These are phyloP conservation scores for Colletotrichum sp. DNA, from an alignment of 2,329 filamentous ascomycete genomes.

Conservation along the genomic window DNA sequence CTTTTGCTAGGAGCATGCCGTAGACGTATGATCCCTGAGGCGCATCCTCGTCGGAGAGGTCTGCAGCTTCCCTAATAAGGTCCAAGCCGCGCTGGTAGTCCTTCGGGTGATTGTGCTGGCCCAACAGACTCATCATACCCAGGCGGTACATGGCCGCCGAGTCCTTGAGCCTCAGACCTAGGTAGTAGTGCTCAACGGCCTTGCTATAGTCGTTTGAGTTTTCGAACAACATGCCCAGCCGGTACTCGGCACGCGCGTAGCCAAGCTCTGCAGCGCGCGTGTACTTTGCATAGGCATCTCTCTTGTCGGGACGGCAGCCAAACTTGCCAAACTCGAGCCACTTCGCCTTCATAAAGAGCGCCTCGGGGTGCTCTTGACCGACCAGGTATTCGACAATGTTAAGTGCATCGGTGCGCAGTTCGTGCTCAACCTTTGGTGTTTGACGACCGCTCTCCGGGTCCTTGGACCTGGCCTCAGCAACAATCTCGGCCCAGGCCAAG, in stretches of 20 bases:
- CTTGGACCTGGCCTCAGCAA: constrained; percentile 76
- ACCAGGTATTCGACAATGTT: constrained; percentile 91
- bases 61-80: constrained; percentile 81
- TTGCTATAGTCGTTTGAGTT: constrained; percentile 91
- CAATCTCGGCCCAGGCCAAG: constrained; percentile 84
- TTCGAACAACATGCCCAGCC: constrained; percentile 98
- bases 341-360: constrained; percentile 92
- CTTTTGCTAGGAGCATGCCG: constrained; percentile 90
- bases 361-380: constrained; percentile 90
- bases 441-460: constrained; percentile 56
- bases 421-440: constrained; percentile 88
- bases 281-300: constrained; percentile 90
- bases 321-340: constrained; percentile 99
- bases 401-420: constrained; percentile 84
- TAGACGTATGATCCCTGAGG: constrained; percentile 95
- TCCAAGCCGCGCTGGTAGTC: constrained; percentile 80
- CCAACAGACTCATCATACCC: constrained; percentile 96
- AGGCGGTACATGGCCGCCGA: constrained; percentile 86
- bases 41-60: constrained; percentile 92
- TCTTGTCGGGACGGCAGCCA: constrained; percentile 87
- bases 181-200: constrained; percentile 88
- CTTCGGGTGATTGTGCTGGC: constrained; percentile 88
- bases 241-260: constrained; percentile 89
- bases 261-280: constrained; percentile 83
- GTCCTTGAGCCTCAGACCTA: constrained; percentile 79